Conservation (phyloP, 108 stramenopile genomes). For the Schizochytrium sp. region DNA sequence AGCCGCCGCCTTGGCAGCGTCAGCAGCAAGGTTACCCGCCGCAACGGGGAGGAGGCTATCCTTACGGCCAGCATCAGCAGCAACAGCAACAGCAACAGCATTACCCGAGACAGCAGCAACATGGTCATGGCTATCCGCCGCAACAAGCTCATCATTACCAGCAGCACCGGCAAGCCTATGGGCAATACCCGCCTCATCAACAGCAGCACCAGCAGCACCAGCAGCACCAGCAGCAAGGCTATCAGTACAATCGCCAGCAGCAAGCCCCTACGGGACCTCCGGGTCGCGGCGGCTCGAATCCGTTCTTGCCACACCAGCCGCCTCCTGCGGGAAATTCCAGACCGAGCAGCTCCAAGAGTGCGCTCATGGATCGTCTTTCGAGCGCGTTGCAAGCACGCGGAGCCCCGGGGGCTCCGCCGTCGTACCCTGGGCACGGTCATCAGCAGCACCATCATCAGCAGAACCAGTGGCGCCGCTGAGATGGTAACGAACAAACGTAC, state of each 20-base stretch:
- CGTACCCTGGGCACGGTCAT: too few species aligned
- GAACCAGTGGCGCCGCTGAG: too few species aligned
- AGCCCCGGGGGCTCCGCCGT: too few species aligned
- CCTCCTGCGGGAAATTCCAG: too few species aligned
- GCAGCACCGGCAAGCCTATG: not conserved
- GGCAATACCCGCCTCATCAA: not conserved
- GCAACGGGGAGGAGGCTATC: not conserved
- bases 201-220: not conserved
- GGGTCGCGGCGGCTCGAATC: too few species aligned
- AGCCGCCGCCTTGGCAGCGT: not conserved
- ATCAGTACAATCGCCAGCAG: not conserved
- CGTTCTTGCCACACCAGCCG: too few species aligned
- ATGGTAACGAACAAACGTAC: too few species aligned
- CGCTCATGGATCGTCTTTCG: too few species aligned
- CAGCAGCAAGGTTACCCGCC: not conserved
- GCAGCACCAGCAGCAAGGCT: not conserved
- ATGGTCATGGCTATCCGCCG: not conserved
- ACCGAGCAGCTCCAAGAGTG: too few species aligned
- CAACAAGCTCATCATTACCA: not conserved
- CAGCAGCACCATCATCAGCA: too few species aligned
- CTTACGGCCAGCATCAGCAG: too few species aligned
- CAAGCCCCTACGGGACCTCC: not conserved
- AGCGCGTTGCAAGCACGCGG: too few species aligned
- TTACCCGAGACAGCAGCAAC: not conserved
- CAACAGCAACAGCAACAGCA: not conserved